A percentile compares a stretch with the other conserved stretches of the same genome.
Conservation (phyloP, 148 eudicot genomes). For the Camellia granthamiana region DNA sequence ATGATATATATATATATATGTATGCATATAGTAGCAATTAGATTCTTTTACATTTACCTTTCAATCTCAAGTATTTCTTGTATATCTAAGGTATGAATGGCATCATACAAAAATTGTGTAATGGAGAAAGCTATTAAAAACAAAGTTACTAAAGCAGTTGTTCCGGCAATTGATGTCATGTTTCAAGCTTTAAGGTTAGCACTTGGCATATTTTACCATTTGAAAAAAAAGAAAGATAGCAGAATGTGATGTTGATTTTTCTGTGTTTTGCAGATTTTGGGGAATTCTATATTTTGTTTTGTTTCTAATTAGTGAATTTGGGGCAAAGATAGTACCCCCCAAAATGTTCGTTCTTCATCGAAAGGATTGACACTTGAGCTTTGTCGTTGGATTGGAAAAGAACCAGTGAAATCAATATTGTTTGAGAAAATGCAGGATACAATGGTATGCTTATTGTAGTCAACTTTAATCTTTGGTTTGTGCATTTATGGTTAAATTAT, state of each 20-base stretch:
- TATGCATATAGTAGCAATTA: no score
- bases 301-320: no score
- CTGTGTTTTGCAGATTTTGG: no score
- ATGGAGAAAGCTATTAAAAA: no score
- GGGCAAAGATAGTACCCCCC: slow-evolving; percentile 11
- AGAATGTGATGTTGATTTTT: no score
- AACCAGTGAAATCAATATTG: slow-evolving; percentile 90
- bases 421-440: slow-evolving; percentile 99
- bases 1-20: no score
- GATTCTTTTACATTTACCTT: no score
- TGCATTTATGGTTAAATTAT: not conserved
- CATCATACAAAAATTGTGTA: no score
- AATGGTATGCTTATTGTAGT: slow-evolving; percentile 51
- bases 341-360: slow-evolving; percentile 99
- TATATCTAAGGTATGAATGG: no score
- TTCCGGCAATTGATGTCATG: slow-evolving; percentile 97
- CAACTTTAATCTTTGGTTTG: not conserved
- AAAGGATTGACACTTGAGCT: slow-evolving; percentile 96
- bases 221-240: no score
- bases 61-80: no score
- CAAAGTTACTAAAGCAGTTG: slow-evolving; percentile 94
- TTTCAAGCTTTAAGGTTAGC: slow-evolving; percentile 89
- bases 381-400: slow-evolving; percentile 99
- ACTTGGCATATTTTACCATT: not conserved
- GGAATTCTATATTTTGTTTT: no score